Percentiles rank a stretch among this genome's conserved stretches.
phyloP scores from a whole-genome alignment of 495 filamentous ascomycete genomes.

The Trichodelitschia bisporula region DNA sequence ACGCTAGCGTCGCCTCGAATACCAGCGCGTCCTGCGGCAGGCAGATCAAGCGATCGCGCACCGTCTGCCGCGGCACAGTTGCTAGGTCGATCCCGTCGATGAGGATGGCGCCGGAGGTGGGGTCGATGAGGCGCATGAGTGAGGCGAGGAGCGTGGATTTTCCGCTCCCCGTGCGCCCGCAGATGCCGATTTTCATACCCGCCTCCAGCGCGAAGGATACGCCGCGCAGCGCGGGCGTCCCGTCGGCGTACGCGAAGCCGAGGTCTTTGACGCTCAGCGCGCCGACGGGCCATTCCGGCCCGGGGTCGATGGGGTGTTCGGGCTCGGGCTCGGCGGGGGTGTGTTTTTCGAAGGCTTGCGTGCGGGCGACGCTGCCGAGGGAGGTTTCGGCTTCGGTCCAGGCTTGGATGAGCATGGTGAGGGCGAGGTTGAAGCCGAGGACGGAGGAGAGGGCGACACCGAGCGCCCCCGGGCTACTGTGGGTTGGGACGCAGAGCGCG shows the following conservation, averaged over 20 bases:
- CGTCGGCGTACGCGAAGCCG: too few species aligned
- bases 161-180: slow-evolving; percentile 36
- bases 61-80: slow-evolving; percentile 30
- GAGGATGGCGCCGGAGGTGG: slow-evolving; percentile 26
- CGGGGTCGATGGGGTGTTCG: background rate
- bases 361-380: slow-evolving; percentile 6
- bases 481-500: too few species aligned
- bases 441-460: slow-evolving; percentile 4
- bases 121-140: too few species aligned
- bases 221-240: slow-evolving; percentile 33
- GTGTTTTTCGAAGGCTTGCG: slow-evolving; percentile 3
- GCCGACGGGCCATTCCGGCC: slow-evolving; percentile 1
- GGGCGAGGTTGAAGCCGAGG: slow-evolving; percentile 4
- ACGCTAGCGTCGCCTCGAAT: slow-evolving; percentile 32
- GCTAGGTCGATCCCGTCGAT: slow-evolving; percentile 36
- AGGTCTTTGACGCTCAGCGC: slow-evolving; percentile 4
- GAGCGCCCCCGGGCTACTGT: slow-evolving; percentile 5
- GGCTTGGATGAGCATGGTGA: slow-evolving; percentile 3
- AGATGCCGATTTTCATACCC: slow-evolving; percentile 40
- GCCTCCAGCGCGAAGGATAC: slow-evolving; percentile 45
- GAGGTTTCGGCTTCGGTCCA: slow-evolving; percentile 8
- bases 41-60: slow-evolving; percentile 34
- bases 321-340: slow-evolving; percentile 4
- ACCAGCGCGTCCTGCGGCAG: slow-evolving; percentile 40
- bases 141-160: slow-evolving; percentile 44